Percentiles rank a stretch among this genome's conserved stretches.
Conservation (phyloP, 176 grass and related monocot species). For the Cenchrus fungigraminus region DNA sequence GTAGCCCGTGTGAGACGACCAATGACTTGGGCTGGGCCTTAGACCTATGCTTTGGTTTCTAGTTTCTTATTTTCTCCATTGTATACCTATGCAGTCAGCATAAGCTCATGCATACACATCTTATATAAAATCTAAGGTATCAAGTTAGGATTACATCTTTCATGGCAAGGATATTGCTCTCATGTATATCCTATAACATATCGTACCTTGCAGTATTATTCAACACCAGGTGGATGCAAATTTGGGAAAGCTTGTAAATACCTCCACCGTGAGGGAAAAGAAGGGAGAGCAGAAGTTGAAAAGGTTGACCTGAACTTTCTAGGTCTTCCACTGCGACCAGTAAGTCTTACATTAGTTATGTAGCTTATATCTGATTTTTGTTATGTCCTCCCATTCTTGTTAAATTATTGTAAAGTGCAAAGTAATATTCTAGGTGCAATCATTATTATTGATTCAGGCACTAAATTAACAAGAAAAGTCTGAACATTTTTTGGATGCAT, state of each 20-base stretch:
- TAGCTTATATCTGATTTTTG: slow-evolving; percentile 9
- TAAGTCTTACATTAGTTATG: slow-evolving; percentile 54
- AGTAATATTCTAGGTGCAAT: not conserved
- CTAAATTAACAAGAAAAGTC: slow-evolving; percentile 1
- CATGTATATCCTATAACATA: slow-evolving; percentile 31
- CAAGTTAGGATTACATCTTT: not conserved
- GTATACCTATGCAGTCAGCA: not conserved
- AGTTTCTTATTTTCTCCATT: not conserved
- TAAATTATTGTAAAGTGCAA: not conserved
- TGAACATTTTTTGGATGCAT: not conserved
- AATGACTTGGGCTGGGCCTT: too few species aligned
- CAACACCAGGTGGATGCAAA: slow-evolving; percentile 83
- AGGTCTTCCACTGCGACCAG: slow-evolving; percentile 89
- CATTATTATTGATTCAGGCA: not conserved
- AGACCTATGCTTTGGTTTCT: not conserved
- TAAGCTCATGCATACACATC: not conserved
- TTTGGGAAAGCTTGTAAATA: slow-evolving; percentile 85
- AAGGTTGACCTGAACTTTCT: slow-evolving; percentile 84
- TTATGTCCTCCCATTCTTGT: slow-evolving; percentile 9
- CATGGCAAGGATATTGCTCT: not conserved
- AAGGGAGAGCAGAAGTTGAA: slow-evolving; percentile 62
- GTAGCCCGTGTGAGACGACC: too few species aligned
- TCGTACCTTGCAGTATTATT: slow-evolving; percentile 66
- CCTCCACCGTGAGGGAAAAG: slow-evolving; percentile 61
- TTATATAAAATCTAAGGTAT: slow-evolving; percentile 7